Base-by-base conservation (phyloP, 345 rosid genomes). In the Hevea brasiliensis region DNA sequence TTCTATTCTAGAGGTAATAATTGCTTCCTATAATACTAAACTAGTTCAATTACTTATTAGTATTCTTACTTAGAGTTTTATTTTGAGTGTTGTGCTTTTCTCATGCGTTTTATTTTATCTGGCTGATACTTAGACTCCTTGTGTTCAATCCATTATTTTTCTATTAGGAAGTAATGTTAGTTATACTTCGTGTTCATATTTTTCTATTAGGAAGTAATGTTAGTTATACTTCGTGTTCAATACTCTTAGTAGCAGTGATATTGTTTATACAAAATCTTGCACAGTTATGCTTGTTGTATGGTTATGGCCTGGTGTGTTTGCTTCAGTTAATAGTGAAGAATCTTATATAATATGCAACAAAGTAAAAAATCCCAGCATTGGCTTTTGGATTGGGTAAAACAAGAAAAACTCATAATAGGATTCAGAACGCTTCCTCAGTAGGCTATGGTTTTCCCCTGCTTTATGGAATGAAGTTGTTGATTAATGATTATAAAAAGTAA, bases 51-150 rank as follows among this genome's bases (percentile, higher is more conserved):
- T 18, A 10, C 48, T 66, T 44, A 40, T 29, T 53, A 4, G 24
- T 62, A 13, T 53, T 68, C 0, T 35, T 53, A 12, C 6, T 27
- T 24, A 35, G 35, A 17, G 42, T 68, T 32, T 42, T 40, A 23
- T 40, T 67, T 56, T 42, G 14, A 48, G 67, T 65, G 17, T 42
- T 74, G 42, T 37, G 50, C 17, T 20, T 20, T 53, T 15, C 37
- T 32, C 2, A 61, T 70, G 32, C 26, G 37, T 66, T 68, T 77
- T 11, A 50, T 47, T 56, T 55, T 67, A 67, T 72, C 61, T 40
- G 27, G 58, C 26, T 42, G n/a, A n/a, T n/a, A n/a, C n/a, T n/a
- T n/a, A 32, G 18, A 17, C 20, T 61, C 6, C 65, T 61, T 23
- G 68, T 44, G 23, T 24, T 65, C 29, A 32, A 13, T 65, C 24